phyloP scores from a whole-genome alignment of 2,329 filamentous ascomycete species.

The Aspergillus sp. region DNA sequence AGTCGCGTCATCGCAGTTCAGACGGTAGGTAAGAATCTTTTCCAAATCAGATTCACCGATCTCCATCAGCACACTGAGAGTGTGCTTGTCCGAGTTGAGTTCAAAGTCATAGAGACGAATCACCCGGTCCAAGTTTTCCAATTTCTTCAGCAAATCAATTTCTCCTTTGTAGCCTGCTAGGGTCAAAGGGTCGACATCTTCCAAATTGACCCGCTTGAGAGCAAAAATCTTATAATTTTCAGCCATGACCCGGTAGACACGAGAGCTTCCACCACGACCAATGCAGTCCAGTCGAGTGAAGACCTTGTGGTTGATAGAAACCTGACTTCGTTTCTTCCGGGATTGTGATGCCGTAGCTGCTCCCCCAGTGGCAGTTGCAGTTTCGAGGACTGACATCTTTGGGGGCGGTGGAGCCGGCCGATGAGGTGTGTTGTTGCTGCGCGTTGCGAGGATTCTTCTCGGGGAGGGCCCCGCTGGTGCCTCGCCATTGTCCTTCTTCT shows the following conservation, averaged over 20 bases:
- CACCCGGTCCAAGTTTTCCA: slow-evolving; percentile 79
- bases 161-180: slow-evolving; percentile 88
- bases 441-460: slow-evolving; percentile 42
- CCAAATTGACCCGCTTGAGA: slow-evolving; percentile 82
- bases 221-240: slow-evolving; percentile 96
- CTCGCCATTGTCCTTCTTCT: slow-evolving; percentile 37
- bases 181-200: slow-evolving; percentile 76
- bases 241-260: slow-evolving; percentile 92
- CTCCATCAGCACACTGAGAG: slow-evolving; percentile 90
- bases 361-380: slow-evolving; percentile 75
- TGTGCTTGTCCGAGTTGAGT: slow-evolving; percentile 83
- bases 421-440: slow-evolving; percentile 64
- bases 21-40: slow-evolving; percentile 65
- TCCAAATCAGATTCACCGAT: slow-evolving; percentile 91
- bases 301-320: slow-evolving; percentile 81
- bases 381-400: slow-evolving; percentile 94
- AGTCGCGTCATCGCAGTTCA: slow-evolving; percentile 62
- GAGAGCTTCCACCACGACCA: slow-evolving; percentile 83
- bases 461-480: slow-evolving; percentile 39
- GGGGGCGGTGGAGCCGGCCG: slow-evolving; percentile 74
- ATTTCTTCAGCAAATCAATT: slow-evolving; percentile 77
- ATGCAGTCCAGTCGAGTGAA: slow-evolving; percentile 87
- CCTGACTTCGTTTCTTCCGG: slow-evolving; percentile 68
- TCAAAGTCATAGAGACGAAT: slow-evolving; percentile 88
- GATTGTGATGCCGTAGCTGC: slow-evolving; percentile 66